Evolutionary conservation across 345 rosid species (phyloP).

Genomic region (Odontarrhena argentea): DNA sequence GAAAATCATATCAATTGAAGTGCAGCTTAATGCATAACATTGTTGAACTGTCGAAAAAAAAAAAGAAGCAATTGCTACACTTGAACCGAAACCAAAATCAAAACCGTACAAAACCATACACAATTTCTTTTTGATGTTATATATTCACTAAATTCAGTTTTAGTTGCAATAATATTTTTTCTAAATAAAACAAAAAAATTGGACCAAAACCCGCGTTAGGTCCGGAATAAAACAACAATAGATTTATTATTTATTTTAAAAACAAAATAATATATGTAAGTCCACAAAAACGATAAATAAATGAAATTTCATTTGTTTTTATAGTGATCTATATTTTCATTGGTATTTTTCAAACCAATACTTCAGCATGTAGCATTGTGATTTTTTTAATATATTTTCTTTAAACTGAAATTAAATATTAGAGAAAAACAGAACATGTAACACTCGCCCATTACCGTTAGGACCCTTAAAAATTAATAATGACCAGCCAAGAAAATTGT

Average conservation of each 20-base stretch:
- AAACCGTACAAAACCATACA: no score
- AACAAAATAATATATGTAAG: conserved; percentile 1
- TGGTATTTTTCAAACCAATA: not conserved
- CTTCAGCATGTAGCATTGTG: not conserved
- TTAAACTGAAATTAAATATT: not conserved
- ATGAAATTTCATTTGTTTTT: not conserved
- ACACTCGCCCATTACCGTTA: conserved; percentile 10
- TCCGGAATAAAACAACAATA: not conserved
- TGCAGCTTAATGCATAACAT: no score
- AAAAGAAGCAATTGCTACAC: no score
- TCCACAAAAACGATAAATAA: not conserved
- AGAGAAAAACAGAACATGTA: conserved; percentile 2
- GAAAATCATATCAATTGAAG: no score
- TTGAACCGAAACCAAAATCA: no score
- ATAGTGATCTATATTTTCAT: not conserved
- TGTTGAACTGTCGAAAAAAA: no score
- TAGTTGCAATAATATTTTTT: no score
- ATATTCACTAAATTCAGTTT: not conserved
- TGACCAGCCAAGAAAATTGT: conserved; percentile 40
- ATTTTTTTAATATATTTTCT: no score
- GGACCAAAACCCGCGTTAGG: not conserved
- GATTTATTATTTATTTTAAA: not conserved
- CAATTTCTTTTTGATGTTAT: no score
- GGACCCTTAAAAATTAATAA: conserved; percentile 40
- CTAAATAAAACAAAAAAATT: no score